Evolutionary conservation across 805 yeast species (phyloP), one percentile per base, ranked within the genome.

Genomic region (Candida piceae): DNA sequence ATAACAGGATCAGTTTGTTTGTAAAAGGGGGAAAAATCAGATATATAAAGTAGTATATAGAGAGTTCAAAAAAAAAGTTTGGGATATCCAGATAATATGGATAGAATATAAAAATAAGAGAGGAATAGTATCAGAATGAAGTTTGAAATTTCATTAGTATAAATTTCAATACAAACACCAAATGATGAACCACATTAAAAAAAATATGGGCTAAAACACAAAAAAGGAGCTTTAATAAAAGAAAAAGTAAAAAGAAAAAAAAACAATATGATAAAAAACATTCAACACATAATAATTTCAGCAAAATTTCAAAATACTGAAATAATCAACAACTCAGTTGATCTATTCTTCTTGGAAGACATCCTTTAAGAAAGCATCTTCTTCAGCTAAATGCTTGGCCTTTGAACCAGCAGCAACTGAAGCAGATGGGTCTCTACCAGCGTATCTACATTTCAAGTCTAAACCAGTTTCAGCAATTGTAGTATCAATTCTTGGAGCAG

Each of bases 381-480:
- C 97, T 72, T 93, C 96, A 47, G 82, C 81, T 45, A 64, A 60
- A 66, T 93, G 98, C 78, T 78, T 78, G 47, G 80, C 66, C 79
- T 93, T 93, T 45, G 85, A 72, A 67, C 98, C 98, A 50, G 97
- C 96, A 57, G 99, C 98, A 58, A 93, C 96, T 45, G 96, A 82
- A 32, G 97, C 97, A 62, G 90, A 80, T 63, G 98, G 98, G 61
- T 86, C 87, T 76, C 99, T 87, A 60, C 98, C 98, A 49, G 94
- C 94, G 61, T 85, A 93, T 67, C 97, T 80, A 42, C 84, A 59
- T 15, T 57, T 56, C 49, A 66, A 55, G 50, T 69, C 79, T 54
- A 74, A 67, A 35, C 78, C 76, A 43, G 95, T 82, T 68, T 87
- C 88, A 50, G 72, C 72, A 64, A 90, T 64, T 29, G 81, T 73